Conservation (phyloP, 192 early-diverging fungal genomes). For the Jimgerdemannia lactiflua region DNA sequence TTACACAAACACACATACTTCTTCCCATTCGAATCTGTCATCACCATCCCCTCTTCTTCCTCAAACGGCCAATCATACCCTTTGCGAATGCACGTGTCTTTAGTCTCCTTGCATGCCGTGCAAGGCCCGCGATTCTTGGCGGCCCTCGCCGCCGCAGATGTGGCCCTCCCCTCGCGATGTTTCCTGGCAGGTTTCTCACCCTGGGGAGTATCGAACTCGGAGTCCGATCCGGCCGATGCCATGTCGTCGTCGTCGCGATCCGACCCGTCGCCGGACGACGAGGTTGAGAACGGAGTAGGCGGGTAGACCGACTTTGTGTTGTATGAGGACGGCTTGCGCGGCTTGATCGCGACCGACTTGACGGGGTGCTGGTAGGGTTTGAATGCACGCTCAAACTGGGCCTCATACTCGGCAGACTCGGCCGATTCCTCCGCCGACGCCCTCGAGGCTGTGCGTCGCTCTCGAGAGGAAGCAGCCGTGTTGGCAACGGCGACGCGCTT, state of each 20-base stretch:
- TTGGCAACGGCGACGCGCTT: no score
- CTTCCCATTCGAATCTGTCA: constrained; percentile 24
- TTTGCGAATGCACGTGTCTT: constrained; percentile 37
- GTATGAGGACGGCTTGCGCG: no score
- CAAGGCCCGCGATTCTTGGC: constrained; percentile 25
- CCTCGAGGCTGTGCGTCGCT: no score
- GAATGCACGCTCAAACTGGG: no score
- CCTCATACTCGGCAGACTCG: no score
- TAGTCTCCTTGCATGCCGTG: constrained; percentile 28
- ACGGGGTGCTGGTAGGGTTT: no score
- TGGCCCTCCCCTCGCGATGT: neutral
- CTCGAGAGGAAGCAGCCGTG: no score
- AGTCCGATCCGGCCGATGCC: neutral
- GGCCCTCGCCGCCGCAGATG: neutral
- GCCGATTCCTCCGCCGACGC: no score
- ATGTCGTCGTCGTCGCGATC: neutral
- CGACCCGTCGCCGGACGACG: neutral
- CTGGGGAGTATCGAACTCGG: neutral
- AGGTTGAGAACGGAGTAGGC: no score
- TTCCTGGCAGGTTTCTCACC: neutral
- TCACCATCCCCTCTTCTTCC: constrained; percentile 6
- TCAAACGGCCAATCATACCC: constrained; percentile 36
- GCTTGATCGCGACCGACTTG: no score
- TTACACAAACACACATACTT: constrained; percentile 37
- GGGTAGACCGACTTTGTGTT: no score